phyloP scores from a whole-genome alignment of 2,329 filamentous ascomycete genomes.

The Colletotrichum gigasporum region DNA sequence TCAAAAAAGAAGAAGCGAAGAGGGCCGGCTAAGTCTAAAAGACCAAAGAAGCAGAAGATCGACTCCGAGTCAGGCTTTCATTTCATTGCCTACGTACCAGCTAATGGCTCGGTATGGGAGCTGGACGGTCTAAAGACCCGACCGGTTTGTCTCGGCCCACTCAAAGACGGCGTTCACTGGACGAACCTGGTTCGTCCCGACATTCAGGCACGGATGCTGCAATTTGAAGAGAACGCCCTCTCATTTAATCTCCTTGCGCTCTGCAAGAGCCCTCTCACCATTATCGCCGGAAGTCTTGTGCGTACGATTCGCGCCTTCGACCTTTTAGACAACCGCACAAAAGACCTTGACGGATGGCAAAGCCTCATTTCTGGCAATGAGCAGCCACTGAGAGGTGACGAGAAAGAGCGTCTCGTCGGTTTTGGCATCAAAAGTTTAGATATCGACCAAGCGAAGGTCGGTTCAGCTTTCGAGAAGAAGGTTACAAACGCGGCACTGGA shows the following conservation, averaged over 20 bases:
- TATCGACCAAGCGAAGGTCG: conserved; percentile 35
- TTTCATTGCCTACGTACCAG: conserved; percentile 88
- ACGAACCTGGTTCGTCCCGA: conserved; percentile 69
- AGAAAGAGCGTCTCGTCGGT: conserved; percentile 38
- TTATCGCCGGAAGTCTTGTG: conserved; percentile 57
- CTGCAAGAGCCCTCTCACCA: conserved; percentile 70
- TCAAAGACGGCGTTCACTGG: conserved; percentile 65
- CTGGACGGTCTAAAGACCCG: conserved; percentile 84
- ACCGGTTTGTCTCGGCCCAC: conserved; percentile 69
- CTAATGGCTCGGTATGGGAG: conserved; percentile 81
- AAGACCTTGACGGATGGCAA: conserved; percentile 31
- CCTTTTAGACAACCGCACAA: conserved; percentile 49
- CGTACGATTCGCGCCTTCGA: conserved; percentile 50
- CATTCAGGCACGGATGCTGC: conserved; percentile 73
- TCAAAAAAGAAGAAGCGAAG: conserved; percentile 45
- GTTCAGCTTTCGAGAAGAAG: conserved; percentile 11
- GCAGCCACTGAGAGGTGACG: conserved; percentile 35
- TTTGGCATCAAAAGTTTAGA: conserved; percentile 40
- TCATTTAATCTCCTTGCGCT: conserved; percentile 84
- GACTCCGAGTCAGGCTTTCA: conserved; percentile 77
- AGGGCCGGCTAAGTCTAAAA: conserved; percentile 48
- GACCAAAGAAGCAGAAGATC: conserved; percentile 48
- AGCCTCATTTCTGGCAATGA: conserved; percentile 10
- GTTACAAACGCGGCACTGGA: conserved; percentile 10
- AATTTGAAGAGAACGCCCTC: conserved; percentile 71